These are phyloP conservation scores for Globisporangium perplexum DNA, from an alignment of 352 stramenopile species.

Conservation along the genomic window DNA sequence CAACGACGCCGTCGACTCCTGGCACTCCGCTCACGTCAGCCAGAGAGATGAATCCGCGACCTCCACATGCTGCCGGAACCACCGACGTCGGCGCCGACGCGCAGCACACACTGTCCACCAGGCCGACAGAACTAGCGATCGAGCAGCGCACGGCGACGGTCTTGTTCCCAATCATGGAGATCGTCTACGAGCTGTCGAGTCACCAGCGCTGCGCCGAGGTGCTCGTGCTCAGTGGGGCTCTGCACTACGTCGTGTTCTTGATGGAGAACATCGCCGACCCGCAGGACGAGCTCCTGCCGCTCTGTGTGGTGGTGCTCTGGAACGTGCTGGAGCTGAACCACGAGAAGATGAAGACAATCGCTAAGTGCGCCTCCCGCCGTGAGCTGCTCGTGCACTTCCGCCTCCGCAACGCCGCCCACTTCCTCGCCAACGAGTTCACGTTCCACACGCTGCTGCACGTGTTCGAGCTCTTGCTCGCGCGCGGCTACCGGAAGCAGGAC, in stretches of 20 bases:
- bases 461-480: conserved; percentile 46
- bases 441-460: conserved; percentile 53
- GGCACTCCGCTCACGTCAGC: conserved; percentile 6
- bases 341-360: conserved; percentile 36
- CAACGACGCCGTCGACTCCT: conserved; percentile 9
- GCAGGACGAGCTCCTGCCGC: conserved; percentile 60
- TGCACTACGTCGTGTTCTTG: conserved; percentile 70
- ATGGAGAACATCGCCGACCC: conserved; percentile 41
- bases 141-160: conserved; percentile 21
- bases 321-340: conserved; percentile 68
- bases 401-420: conserved; percentile 55
- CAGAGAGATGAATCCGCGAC: neutral
- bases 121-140: neutral
- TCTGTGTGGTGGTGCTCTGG: conserved; percentile 73
- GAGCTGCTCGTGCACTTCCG: conserved; percentile 59
- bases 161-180: conserved; percentile 54
- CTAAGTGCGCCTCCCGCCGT: conserved; percentile 38
- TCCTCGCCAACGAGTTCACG: conserved; percentile 52
- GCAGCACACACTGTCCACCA: too few relatives aligned
- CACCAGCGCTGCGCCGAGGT: conserved; percentile 63
- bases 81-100: neutral
- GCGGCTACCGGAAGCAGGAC: conserved; percentile 65
- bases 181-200: conserved; percentile 61
- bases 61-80: too few relatives aligned
- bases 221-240: conserved; percentile 50